phyloP scores from a whole-genome alignment of 31 red algal genomes.

The Odonthalia washingtoniensis region DNA sequence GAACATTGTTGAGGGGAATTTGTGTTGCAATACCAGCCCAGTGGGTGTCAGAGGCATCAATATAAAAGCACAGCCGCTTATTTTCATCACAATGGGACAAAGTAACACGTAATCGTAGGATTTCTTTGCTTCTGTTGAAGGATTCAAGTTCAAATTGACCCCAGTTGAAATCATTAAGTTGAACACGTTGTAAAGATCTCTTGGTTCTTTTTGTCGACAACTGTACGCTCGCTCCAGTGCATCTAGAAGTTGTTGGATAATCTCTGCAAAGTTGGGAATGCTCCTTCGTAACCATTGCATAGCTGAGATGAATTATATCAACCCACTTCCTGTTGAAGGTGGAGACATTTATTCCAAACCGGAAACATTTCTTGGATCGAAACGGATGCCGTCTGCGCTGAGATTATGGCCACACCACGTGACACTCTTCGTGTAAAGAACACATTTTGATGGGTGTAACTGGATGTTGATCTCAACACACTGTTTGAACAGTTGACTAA shows the following conservation, averaged over 20 bases:
- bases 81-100: slow-evolving; percentile 6
- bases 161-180: no score
- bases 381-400: neutral
- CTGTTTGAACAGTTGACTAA: neutral
- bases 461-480: neutral
- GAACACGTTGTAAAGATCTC: neutral
- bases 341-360: neutral
- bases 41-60: slow-evolving; percentile 6
- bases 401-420: slow-evolving; percentile 1
- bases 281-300: slow-evolving; percentile 6
- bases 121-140: slow-evolving; percentile 9
- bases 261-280: neutral
- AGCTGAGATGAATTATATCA: neutral
- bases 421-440: neutral
- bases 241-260: neutral
- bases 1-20: slow-evolving; percentile 3
- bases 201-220: neutral
- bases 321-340: neutral
- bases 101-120: neutral
- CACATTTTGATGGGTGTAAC: neutral
- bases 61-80: slow-evolving; percentile 13
- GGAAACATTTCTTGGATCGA: neutral
- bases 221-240: neutral
- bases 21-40: slow-evolving; percentile 14
- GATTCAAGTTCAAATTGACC: neutral